These are phyloP conservation scores for Rauvolfia tetraphylla DNA, from an alignment of 257 asterid species.

Conservation along the genomic window DNA sequence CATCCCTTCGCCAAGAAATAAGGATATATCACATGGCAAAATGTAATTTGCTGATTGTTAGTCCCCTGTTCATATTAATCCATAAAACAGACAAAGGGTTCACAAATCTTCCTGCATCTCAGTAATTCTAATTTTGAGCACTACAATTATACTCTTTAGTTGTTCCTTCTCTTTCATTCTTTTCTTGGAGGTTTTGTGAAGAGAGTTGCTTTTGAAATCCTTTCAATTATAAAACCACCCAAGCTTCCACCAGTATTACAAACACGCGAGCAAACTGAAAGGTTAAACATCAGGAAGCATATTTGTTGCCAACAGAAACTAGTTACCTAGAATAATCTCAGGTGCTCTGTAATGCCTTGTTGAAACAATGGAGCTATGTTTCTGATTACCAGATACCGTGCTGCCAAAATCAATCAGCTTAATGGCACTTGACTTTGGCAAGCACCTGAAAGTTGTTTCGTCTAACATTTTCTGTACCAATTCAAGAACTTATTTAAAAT, in stretches of 20 bases:
- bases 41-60: background rate
- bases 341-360: slow-evolving; percentile 98
- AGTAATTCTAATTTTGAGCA: background rate
- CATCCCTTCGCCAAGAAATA: background rate
- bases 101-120: background rate
- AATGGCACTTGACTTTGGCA: slow-evolving; percentile 91
- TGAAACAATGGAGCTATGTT: slow-evolving; percentile 74
- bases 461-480: slow-evolving; percentile 52
- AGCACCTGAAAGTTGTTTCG: slow-evolving; percentile 50
- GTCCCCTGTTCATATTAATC: background rate
- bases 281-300: slow-evolving; percentile 3
- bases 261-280: background rate
- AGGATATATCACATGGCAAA: background rate
- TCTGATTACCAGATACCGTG: slow-evolving; percentile 71
- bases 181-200: background rate
- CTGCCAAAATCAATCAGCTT: slow-evolving; percentile 97
- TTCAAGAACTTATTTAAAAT: slow-evolving; percentile 26
- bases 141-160: background rate
- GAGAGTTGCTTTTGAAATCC: background rate
- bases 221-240: background rate
- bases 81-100: background rate
- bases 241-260: background rate
- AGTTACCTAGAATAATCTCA: slow-evolving; percentile 86
- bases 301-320: slow-evolving; percentile 9
- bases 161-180: background rate